Evolutionary conservation across 116 monocot genomes (phyloP), one percentile per base, ranked within the genome.

Genomic region (Zostera marina): DNA sequence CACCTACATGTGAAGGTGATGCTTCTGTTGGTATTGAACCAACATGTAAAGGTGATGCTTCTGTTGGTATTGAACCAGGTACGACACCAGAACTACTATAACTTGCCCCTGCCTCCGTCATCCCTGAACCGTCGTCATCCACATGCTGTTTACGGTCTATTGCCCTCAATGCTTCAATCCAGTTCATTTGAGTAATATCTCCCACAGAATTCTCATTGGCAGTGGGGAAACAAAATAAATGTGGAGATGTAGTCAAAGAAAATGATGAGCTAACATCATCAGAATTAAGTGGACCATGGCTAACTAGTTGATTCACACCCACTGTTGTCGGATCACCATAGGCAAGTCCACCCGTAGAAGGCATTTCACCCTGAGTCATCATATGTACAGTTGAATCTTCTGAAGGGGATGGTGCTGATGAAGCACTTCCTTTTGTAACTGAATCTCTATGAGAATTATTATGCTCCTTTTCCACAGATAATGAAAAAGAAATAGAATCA

Each of bases 21-120:
- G 57, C 11, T 24, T 13, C 45, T 19, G 32, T 42, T 20, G 32
- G 39, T 15, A 58, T 67, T 9, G 65, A 54, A 63, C 81, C 79
- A 16, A 47, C 65, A 23, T 25, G 39, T 2, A 66, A 20, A 9
- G 61, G 39, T 0, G 65, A 20, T 11, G 57, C 11, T 24, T 13
- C 45, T 19, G 32, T 42, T 20, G 32, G 39, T 15, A 58, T 67
- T 9, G 65, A 54, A 63, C 81, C 79, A 16, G 63, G 45, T 17
- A 67, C 59, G 17, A 63, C 32, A 25, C 74, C 83, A 14, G 92
- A 83, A 61, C 76, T 16, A 22, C 12, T 65, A 63, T 79, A 87
- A 53, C 79, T 81, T 26, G 81, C 79, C 3, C 83, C 83, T 3
- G 75, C 79, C 53, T 79, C 84, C 6, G 81, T 77, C 56, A 76